These are phyloP conservation scores for Lentinula detonsa DNA, from an alignment of 768 basidiomycete genomes.

Conservation along the genomic window DNA sequence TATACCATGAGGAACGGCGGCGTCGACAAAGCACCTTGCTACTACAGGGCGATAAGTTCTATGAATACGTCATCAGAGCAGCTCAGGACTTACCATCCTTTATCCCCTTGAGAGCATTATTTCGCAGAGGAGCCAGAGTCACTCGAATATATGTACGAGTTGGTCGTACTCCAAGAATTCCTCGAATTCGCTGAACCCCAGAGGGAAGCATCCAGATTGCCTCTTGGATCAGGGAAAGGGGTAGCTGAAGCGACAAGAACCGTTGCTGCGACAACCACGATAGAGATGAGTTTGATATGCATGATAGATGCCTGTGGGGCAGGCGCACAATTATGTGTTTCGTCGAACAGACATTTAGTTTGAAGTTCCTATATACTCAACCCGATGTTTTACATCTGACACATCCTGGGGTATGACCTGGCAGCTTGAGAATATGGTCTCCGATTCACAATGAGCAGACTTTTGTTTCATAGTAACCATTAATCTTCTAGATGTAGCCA, in stretches of 20 bases:
- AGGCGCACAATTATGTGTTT: too few relatives aligned
- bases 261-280: background rate
- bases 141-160: background rate
- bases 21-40: background rate
- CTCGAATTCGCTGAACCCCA: background rate
- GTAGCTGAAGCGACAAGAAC: background rate
- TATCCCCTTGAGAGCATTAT: background rate
- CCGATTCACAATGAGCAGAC: too few relatives aligned
- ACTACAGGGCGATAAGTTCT: background rate
- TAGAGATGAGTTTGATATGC: background rate
- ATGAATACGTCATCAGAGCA: background rate
- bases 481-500: too few relatives aligned
- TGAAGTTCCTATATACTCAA: too few relatives aligned
- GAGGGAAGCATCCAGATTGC: background rate
- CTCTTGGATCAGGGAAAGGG: background rate
- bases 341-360: too few relatives aligned
- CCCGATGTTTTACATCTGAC: too few relatives aligned
- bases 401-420: too few relatives aligned
- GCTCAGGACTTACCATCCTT: background rate
- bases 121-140: background rate
- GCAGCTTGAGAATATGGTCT: too few relatives aligned
- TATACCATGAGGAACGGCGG: background rate
- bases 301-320: background rate
- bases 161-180: background rate
- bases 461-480: too few relatives aligned